Percentiles rank a stretch among this genome's conserved stretches.
Evolutionary conservation across 371 early-diverging fungal species (phyloP).

Genomic region (Rhizomucor pusillus): DNA sequence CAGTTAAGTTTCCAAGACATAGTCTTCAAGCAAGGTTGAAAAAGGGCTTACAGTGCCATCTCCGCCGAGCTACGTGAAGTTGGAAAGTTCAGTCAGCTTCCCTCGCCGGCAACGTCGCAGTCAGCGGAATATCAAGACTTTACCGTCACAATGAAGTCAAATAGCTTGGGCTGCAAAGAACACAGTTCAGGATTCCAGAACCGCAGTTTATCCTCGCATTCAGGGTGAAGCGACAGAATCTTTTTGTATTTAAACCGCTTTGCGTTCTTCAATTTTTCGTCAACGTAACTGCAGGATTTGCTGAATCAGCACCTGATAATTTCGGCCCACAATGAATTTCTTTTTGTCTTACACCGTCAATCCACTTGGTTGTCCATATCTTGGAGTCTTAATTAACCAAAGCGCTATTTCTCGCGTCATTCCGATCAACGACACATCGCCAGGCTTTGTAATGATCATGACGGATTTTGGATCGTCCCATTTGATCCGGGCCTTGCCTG

Average conservation of each 20-base stretch:
- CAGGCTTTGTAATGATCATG: conserved; percentile 91
- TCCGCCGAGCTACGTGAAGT: conserved; percentile 66
- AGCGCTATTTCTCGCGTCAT: conserved; percentile 79
- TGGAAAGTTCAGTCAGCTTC: conserved; percentile 25
- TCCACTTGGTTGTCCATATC: conserved; percentile 45
- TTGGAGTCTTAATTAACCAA: conserved; percentile 68
- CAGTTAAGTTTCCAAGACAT: too few relatives aligned
- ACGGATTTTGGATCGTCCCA: conserved; percentile 72
- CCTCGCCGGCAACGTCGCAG: neutral
- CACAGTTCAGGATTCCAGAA: conserved; percentile 85
- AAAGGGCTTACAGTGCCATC: conserved; percentile 85
- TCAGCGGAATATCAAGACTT: conserved; percentile 9
- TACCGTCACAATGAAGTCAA: conserved; percentile 82
- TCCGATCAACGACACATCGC: conserved; percentile 71
- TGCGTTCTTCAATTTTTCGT: conserved; percentile 58
- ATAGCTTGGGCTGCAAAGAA: conserved; percentile 60
- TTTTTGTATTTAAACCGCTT: conserved; percentile 55
- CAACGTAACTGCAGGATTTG: conserved; percentile 51
- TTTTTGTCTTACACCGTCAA: conserved; percentile 57
- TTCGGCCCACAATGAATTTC: too few relatives aligned
- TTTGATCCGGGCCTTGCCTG: conserved; percentile 45
- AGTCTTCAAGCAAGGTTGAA: conserved; percentile 39
- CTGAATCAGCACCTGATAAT: too few relatives aligned
- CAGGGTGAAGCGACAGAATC: conserved; percentile 29
- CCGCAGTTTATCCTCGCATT: conserved; percentile 37